These are phyloP conservation scores for Lindgomyces ingoldianus DNA, from an alignment of 495 filamentous ascomycete species.

Conservation along the genomic window DNA sequence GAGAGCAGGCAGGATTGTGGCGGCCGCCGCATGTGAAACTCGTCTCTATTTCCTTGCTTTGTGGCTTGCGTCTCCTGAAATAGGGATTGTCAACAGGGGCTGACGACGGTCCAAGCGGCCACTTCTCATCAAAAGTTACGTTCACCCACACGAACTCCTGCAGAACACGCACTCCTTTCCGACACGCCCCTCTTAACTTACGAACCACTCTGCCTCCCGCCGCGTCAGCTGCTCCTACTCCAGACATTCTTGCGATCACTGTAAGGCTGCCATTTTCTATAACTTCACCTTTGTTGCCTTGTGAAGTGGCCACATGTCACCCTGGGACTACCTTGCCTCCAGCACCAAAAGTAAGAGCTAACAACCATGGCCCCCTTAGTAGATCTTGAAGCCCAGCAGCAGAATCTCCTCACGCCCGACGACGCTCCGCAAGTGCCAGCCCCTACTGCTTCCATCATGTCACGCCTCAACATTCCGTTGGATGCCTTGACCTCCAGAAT, in stretches of 20 bases:
- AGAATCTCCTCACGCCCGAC: constrained; percentile 11
- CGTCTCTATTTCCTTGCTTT: not conserved
- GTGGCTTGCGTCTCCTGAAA: constrained; percentile 9
- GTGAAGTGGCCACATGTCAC: constrained; percentile 16
- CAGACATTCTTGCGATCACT: not conserved
- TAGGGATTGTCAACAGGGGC: constrained; percentile 21
- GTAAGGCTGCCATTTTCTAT: constrained; percentile 27
- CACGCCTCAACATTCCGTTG: constrained; percentile 85
- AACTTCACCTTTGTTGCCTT: not conserved
- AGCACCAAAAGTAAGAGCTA: constrained; percentile 8
- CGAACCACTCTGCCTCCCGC: not conserved
- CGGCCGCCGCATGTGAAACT: constrained; percentile 9
- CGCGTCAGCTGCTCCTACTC: constrained; percentile 24
- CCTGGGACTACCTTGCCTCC: not conserved
- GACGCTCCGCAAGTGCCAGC: not conserved
- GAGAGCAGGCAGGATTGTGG: constrained; percentile 1
- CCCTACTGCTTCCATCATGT: constrained; percentile 56
- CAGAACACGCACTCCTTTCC: constrained; percentile 1
- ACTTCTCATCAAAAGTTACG: constrained; percentile 7
- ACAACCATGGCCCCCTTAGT: constrained; percentile 26
- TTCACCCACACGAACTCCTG: not conserved
- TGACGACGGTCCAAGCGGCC: not conserved
- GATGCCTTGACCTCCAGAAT: constrained; percentile 88
- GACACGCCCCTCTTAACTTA: not conserved
- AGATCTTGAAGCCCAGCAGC: constrained; percentile 32